Conservation (phyloP, 768 basidiomycete genomes). For the Pisolithus marmoratus region DNA sequence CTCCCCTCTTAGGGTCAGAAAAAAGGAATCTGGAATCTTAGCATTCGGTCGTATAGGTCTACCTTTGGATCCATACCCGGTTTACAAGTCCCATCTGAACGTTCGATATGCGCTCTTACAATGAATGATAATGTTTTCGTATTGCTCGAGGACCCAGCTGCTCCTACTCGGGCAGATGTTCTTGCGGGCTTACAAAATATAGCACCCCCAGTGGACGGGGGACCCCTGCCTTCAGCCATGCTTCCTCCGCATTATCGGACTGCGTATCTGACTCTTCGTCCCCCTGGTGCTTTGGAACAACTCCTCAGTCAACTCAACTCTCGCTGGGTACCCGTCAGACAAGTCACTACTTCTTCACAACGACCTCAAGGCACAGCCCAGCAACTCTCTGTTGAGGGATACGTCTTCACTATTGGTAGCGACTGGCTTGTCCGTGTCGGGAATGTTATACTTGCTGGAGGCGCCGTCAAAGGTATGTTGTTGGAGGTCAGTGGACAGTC, state of each 20-base stretch:
- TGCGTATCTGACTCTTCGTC: conserved; percentile 70
- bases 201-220: conserved; percentile 18
- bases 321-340: conserved; percentile 68
- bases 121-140: conserved; percentile 82
- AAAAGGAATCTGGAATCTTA: conserved; percentile 63
- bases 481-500: conserved; percentile 51
- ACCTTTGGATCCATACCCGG: conserved; percentile 54
- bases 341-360: conserved; percentile 36
- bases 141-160: conserved; percentile 67
- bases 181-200: conserved; percentile 33
- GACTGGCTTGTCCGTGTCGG: conserved; percentile 82
- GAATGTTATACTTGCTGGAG: conserved; percentile 70
- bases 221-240: conserved; percentile 11
- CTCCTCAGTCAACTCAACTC: conserved; percentile 68
- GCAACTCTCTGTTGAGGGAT: conserved; percentile 69
- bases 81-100: conserved; percentile 47
- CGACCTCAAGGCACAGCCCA: conserved; percentile 47
- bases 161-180: conserved; percentile 63
- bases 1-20: conserved; percentile 43
- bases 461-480: conserved; percentile 77
- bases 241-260: conserved; percentile 59
- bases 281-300: conserved; percentile 72
- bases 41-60: conserved; percentile 70
- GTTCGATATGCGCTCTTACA: conserved; percentile 69
- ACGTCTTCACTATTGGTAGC: conserved; percentile 67